Evolutionary conservation across 352 stramenopile species (phyloP), one percentile per base, ranked within the genome.

Genomic region (Plasmopara muralis): DNA sequence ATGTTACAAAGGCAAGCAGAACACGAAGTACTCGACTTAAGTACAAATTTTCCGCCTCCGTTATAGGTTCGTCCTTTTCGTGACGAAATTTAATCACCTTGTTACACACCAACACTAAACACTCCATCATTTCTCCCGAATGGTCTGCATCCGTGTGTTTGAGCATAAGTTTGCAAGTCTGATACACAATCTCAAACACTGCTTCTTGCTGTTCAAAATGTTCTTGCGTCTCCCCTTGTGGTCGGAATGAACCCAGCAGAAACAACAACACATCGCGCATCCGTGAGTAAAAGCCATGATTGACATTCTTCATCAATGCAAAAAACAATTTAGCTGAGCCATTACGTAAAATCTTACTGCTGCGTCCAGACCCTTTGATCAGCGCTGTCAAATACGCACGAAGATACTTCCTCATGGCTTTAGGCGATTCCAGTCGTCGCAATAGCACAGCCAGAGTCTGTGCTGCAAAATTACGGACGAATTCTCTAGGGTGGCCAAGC

Each of bases 291-390:
- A 95, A 93, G 0, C 83, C 75, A 51, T 87, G 71, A 43, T 83
- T 84, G 10, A 95, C 83, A 45, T 93, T 93, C 30, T 84, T 83
- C 28, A 93, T 61, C 4, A 95, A 64, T 14, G 71, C 74, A 43
- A 95, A 90, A 28, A 93, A 83, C 6, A 95, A 64, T 47, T 87
- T 90, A n/a, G 85, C 79, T n/a, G 81, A 89, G 8, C 85, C 85
- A 41, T 95, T 79, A 9, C 67, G 70, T n/a, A 95, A 46, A n/a
- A 86, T 63, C 9, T 83, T 64, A 44, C 92, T 69, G 40, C 74
- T 79, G 3, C 64, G 61, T 14, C 70, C 74, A 0, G 77, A 74
- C 20, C 84, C 84, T 10, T 77, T 81, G 9, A 80, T 68, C 12
- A 95, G 66, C 16, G 84, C 84, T n/a, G 67, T 68, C n/a, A 95